phyloP scores from a whole-genome alignment of 768 basidiomycete genomes.

The Boletus sp. region DNA sequence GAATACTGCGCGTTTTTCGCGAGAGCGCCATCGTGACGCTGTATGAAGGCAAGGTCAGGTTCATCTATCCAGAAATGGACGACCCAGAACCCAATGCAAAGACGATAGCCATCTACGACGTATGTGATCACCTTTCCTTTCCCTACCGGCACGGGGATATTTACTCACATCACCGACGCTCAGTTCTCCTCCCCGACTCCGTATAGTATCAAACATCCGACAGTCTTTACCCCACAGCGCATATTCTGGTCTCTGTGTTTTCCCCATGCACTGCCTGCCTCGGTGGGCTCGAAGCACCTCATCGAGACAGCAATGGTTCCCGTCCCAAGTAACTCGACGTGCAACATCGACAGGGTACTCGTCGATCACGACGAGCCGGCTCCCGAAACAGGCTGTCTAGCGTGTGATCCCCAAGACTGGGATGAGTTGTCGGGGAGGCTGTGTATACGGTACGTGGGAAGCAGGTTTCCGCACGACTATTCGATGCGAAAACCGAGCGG shows the following conservation, averaged over 20 bases:
- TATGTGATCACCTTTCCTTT: not conserved
- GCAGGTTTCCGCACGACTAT: slow-evolving; percentile 21
- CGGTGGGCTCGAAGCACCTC: slow-evolving; percentile 11
- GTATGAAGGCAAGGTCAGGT: slow-evolving; percentile 25
- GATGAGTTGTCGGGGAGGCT: slow-evolving; percentile 30
- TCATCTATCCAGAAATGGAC: slow-evolving; percentile 27
- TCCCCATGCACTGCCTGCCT: slow-evolving; percentile 1
- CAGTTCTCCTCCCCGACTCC: slow-evolving; percentile 21
- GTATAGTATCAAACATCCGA: slow-evolving; percentile 16
- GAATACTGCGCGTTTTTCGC: slow-evolving; percentile 27
- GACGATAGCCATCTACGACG: slow-evolving; percentile 17
- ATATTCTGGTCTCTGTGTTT: slow-evolving; percentile 29
- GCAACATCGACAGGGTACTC: slow-evolving; percentile 18
- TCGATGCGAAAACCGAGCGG: slow-evolving; percentile 23
- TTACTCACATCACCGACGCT: not conserved
- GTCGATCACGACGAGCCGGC: slow-evolving; percentile 23
- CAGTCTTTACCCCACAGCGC: slow-evolving; percentile 26
- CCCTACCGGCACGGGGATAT: not conserved
- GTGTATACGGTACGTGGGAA: slow-evolving; percentile 23
- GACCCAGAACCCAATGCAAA: slow-evolving; percentile 10
- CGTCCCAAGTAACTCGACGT: slow-evolving; percentile 8
- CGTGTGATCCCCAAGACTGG: slow-evolving; percentile 31
- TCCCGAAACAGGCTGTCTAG: slow-evolving; percentile 4
- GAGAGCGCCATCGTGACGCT: slow-evolving; percentile 26
- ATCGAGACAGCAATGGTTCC: slow-evolving; percentile 25